Conservation (phyloP, 106 monocot genomes). For the Platanthera zijinensis region DNA sequence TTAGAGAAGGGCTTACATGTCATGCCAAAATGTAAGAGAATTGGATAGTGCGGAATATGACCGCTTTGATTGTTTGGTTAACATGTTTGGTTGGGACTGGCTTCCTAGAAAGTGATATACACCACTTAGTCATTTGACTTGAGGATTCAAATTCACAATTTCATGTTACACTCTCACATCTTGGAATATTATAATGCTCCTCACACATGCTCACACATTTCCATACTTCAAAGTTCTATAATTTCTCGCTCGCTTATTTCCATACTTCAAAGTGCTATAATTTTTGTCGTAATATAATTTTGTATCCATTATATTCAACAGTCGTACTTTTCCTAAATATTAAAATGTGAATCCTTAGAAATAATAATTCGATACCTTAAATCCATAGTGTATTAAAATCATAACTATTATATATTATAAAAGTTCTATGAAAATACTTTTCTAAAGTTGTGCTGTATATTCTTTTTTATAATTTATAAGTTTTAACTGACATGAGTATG, state of each 20-base stretch:
- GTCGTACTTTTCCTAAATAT: neutral
- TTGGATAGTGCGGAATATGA: neutral
- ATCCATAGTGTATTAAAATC: neutral
- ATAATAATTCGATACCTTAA: neutral
- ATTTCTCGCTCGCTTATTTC: neutral
- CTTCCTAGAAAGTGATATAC: neutral
- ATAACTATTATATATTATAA: neutral
- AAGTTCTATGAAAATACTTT: too few relatives aligned
- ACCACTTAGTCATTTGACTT: neutral
- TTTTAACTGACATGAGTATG: too few relatives aligned
- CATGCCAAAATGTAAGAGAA: neutral
- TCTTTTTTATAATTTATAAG: too few relatives aligned
- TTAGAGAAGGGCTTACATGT: neutral
- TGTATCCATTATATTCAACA: neutral
- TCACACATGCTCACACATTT: neutral
- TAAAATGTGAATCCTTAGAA: neutral
- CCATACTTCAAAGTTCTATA: neutral
- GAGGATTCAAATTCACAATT: neutral
- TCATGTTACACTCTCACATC: neutral
- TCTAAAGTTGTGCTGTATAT: too few relatives aligned
- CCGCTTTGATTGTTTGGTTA: neutral
- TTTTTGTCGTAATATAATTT: neutral
- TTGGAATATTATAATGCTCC: neutral
- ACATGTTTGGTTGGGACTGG: neutral
- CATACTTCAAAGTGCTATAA: neutral